These are phyloP conservation scores for Boletus pseudopeckii DNA, from an alignment of 768 basidiomycete genomes.

Conservation along the genomic window DNA sequence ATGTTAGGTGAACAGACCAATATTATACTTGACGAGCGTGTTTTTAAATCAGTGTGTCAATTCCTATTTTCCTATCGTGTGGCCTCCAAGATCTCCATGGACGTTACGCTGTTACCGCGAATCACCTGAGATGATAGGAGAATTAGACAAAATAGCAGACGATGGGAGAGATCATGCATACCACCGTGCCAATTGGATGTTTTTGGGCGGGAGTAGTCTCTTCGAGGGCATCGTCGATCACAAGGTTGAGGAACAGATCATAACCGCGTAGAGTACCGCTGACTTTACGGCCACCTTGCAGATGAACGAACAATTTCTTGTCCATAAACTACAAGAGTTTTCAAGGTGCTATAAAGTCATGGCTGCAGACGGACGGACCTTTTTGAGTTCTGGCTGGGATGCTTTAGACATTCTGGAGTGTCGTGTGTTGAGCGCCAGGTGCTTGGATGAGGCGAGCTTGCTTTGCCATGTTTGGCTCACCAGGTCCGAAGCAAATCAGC, in stretches of 20 bases:
- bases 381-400: slow-evolving; percentile 96
- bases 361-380: slow-evolving; percentile 49
- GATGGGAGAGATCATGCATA: slow-evolving; percentile 40
- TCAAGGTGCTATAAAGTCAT: neutral
- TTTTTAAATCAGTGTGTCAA: neutral
- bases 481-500: neutral
- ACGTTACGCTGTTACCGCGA: slow-evolving; percentile 93
- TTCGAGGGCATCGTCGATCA: slow-evolving; percentile 93
- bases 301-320: slow-evolving; percentile 90
- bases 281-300: slow-evolving; percentile 94
- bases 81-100: slow-evolving; percentile 85
- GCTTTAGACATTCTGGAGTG: slow-evolving; percentile 76
- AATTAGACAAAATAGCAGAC: neutral
- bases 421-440: neutral
- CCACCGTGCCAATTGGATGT: slow-evolving; percentile 88
- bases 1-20: slow-evolving; percentile 5
- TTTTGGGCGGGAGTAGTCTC: slow-evolving; percentile 89
- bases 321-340: slow-evolving; percentile 82
- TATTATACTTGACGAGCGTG: slow-evolving; percentile 1
- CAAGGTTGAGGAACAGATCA: slow-evolving; percentile 97
- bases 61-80: slow-evolving; percentile 33
- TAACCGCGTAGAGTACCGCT: slow-evolving; percentile 94
- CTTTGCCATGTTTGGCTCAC: slow-evolving; percentile 33
- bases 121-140: slow-evolving; percentile 62
- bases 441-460: slow-evolving; percentile 11